Percentiles rank a stretch among this genome's conserved stretches.
Conservation (phyloP, 164 flowering plant genomes). For the Chimonanthus praecox region DNA sequence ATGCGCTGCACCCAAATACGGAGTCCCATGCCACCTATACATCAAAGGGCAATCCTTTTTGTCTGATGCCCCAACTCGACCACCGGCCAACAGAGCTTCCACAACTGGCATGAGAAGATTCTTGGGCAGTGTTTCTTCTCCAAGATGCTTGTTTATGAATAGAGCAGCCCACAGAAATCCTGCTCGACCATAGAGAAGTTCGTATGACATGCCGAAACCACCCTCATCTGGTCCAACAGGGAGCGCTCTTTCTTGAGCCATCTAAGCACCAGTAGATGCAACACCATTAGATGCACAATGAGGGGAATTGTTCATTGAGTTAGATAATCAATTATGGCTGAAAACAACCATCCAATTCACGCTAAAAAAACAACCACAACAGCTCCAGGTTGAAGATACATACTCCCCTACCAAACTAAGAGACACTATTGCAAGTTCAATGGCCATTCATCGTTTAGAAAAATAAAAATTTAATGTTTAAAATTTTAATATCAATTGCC, state of each 20-base stretch:
- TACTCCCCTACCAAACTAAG: not conserved
- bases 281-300: not conserved
- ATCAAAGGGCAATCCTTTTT: constrained; percentile 63
- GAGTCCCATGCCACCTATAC: constrained; percentile 87
- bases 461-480: no score
- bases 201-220: constrained; percentile 90
- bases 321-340: not conserved
- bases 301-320: no score
- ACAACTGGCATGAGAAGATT: constrained; percentile 60
- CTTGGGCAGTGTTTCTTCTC: constrained; percentile 34
- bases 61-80: constrained; percentile 73
- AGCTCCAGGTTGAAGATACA: not conserved
- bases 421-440: not conserved
- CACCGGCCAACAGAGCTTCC: constrained; percentile 71
- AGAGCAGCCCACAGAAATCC: constrained; percentile 84
- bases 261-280: constrained; percentile 20
- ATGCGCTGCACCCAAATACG: constrained; percentile 91
- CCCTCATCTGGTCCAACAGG: constrained; percentile 90
- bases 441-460: no score
- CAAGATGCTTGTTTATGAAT: constrained; percentile 69
- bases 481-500: no score
- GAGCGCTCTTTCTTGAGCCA: constrained; percentile 74
- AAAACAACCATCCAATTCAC: not conserved
- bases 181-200: constrained; percentile 67
- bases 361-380: not conserved